Percentiles rank a stretch among this genome's conserved stretches.
Conservation (phyloP, 2,329 filamentous ascomycete species). For the Elsinoe batatas region DNA sequence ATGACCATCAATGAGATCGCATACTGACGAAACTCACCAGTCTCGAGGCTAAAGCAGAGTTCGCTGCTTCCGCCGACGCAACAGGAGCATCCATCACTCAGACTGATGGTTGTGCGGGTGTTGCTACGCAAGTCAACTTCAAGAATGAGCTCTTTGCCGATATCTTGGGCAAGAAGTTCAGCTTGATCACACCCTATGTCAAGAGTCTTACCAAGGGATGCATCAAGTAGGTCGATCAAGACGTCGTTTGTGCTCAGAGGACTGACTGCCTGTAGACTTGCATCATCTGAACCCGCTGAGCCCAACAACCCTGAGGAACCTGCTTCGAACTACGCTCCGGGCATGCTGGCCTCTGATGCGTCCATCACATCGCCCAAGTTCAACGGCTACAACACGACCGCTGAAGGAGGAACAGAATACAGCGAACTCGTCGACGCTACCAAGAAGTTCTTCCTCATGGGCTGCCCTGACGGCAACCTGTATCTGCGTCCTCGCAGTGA, state of each 20-base stretch:
- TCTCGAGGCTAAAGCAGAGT: slow-evolving; percentile 20
- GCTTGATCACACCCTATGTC: neutral
- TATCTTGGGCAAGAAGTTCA: slow-evolving; percentile 17
- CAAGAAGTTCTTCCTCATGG: slow-evolving; percentile 20
- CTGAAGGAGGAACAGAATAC: slow-evolving; percentile 18
- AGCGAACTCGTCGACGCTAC: slow-evolving; percentile 19
- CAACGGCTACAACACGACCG: slow-evolving; percentile 10
- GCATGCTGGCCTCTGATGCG: slow-evolving; percentile 16
- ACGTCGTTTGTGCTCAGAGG: too few species aligned
- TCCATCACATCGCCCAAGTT: slow-evolving; percentile 14
- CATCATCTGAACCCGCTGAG: too few species aligned
- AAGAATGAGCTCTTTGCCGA: slow-evolving; percentile 20
- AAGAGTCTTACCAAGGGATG: slow-evolving; percentile 10
- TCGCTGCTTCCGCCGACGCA: slow-evolving; percentile 20
- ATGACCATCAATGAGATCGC: neutral
- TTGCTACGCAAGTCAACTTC: slow-evolving; percentile 23
- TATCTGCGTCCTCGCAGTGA: slow-evolving; percentile 21
- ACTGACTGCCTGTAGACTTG: too few species aligned
- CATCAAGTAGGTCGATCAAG: slow-evolving; percentile 7
- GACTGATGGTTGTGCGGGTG: slow-evolving; percentile 23
- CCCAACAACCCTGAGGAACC: too few species aligned
- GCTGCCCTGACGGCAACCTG: slow-evolving; percentile 30
- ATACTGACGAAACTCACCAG: neutral
- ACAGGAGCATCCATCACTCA: slow-evolving; percentile 18
- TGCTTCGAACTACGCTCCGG: neutral